phyloP scores from a whole-genome alignment of 2,329 filamentous ascomycete genomes.

The Sclerotinia nivalis region DNA sequence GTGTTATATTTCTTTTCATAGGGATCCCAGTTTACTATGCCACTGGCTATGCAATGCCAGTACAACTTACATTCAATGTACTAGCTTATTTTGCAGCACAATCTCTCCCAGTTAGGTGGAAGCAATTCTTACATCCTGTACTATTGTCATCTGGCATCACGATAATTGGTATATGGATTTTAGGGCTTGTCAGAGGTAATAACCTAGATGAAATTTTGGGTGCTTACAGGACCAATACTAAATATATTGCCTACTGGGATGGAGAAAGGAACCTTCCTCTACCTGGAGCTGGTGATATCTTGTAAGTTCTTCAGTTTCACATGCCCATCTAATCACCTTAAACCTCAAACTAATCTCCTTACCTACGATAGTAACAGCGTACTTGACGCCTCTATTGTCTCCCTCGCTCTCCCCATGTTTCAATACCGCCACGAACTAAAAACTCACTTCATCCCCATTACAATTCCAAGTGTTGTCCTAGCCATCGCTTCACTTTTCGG shows the following conservation, averaged over 20 bases:
- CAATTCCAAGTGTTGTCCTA: constrained; percentile 54
- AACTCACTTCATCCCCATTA: constrained; percentile 54
- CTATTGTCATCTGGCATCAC: constrained; percentile 56
- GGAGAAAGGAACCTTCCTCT: constrained; percentile 37
- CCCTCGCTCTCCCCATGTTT: constrained; percentile 62
- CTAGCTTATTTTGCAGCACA: constrained; percentile 54
- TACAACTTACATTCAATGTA: constrained; percentile 50
- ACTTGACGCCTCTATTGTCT: constrained; percentile 59
- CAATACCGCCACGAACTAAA: constrained; percentile 57
- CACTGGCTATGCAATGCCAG: constrained; percentile 51
- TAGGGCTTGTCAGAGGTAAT: constrained; percentile 50
- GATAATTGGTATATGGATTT: constrained; percentile 54
- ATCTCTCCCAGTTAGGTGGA: constrained; percentile 51
- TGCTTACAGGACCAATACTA: constrained; percentile 54
- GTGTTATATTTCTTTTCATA: constrained; percentile 49
- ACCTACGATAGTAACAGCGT: constrained; percentile 43
- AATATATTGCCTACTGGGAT: constrained; percentile 55
- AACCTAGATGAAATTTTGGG: constrained; percentile 46
- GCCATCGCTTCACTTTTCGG: constrained; percentile 56
- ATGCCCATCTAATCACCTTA: neutral
- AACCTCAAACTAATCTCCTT: neutral
- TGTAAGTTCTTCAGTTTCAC: constrained; percentile 36
- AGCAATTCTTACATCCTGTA: constrained; percentile 58
- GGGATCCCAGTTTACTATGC: constrained; percentile 58
- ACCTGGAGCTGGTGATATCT: constrained; percentile 59